Base-by-base conservation (phyloP, 306 rosid species). In the Vigna mungo region DNA sequence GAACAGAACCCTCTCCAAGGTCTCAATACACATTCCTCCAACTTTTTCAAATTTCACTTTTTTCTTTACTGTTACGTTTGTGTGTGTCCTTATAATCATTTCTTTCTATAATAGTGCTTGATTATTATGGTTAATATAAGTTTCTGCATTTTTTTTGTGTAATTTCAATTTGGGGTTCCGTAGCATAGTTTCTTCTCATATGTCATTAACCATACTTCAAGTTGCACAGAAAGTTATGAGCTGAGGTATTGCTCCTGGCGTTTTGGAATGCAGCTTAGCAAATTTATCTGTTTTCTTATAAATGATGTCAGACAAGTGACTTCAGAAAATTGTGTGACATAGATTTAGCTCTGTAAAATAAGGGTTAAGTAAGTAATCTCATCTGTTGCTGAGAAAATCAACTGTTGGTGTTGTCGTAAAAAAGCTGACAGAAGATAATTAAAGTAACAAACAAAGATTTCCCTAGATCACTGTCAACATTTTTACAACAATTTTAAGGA, bases 1-100 rank as follows among this genome's bases (percentile, higher is more conserved):
- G 97, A 92, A 92, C 88, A 85, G 97, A 60, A 90, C 97, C 30
- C 89, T 85, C 62, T 88, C 96, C 10, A 92, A 92, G 96, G 97
- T 92, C 52, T 12, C 66, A 39, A 27, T 12, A 66, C 21, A n/a
- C 43, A 53, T 55, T 53, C 27, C 30, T 7, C n/a, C 30, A 15
- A 30, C 66, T 51, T 37, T 36, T n/a, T 68, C 13, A 64, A 12
- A 10, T 65, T 47, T 72, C 30, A 23, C 14, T 32, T 46, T 30
- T 8, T 46, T 13, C 2, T 44, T 77, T n/a, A 5, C 4, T 1
- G 4, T 18, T 5, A 27, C 39, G 48, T n/a, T 20, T 51, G 1
- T 32, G 5, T 11, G 5, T 71, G 55, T 21, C 7, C 52, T 16
- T 62, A 15, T 78, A 61, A 53, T 78, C 15, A 41, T 72, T 65